Percentiles rank a stretch among this genome's conserved stretches.
phyloP scores from a whole-genome alignment of 2,329 filamentous ascomycete species.

The Magnaporthiopsis rhizophila region DNA sequence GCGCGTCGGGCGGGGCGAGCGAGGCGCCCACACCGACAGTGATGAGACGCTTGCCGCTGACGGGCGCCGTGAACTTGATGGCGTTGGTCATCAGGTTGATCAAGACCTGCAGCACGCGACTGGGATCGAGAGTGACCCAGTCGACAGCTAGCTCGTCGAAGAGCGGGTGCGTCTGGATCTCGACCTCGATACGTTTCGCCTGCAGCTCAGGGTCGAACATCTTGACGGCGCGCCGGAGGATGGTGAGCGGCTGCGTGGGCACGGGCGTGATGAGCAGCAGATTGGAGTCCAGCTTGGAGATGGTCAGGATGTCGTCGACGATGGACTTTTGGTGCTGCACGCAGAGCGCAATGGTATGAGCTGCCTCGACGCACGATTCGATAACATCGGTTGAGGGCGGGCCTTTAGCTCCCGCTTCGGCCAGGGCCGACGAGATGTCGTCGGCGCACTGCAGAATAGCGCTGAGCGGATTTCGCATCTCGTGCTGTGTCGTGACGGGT shows the following conservation, averaged over 20 bases:
- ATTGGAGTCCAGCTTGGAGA: slow-evolving; percentile 46
- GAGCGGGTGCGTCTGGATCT: slow-evolving; percentile 38
- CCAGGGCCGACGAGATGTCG: slow-evolving; percentile 32
- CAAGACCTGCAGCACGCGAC: slow-evolving; percentile 48
- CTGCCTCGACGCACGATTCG: slow-evolving; percentile 42
- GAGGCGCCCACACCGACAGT: slow-evolving; percentile 43
- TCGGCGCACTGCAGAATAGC: slow-evolving; percentile 51
- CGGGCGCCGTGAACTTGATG: slow-evolving; percentile 46
- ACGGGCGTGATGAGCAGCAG: slow-evolving; percentile 48
- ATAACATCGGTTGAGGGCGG: slow-evolving; percentile 25
- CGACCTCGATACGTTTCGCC: slow-evolving; percentile 45
- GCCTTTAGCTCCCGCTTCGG: slow-evolving; percentile 16
- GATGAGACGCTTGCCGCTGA: slow-evolving; percentile 27
- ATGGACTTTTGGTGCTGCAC: slow-evolving; percentile 49
- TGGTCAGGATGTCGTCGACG: slow-evolving; percentile 38
- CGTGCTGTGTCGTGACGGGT: slow-evolving; percentile 19
- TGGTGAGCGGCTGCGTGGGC: slow-evolving; percentile 40
- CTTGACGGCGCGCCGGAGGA: slow-evolving; percentile 44
- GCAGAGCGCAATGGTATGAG: slow-evolving; percentile 47
- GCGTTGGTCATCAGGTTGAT: slow-evolving; percentile 55
- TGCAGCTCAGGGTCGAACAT: slow-evolving; percentile 52
- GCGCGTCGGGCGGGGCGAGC: slow-evolving; percentile 23
- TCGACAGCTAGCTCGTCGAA: slow-evolving; percentile 40
- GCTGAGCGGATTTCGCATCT: slow-evolving; percentile 45
- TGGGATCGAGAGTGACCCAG: slow-evolving; percentile 50